Base-by-base conservation (phyloP, 495 filamentous ascomycete genomes). In the Hyaloscypha hepaticicola region DNA sequence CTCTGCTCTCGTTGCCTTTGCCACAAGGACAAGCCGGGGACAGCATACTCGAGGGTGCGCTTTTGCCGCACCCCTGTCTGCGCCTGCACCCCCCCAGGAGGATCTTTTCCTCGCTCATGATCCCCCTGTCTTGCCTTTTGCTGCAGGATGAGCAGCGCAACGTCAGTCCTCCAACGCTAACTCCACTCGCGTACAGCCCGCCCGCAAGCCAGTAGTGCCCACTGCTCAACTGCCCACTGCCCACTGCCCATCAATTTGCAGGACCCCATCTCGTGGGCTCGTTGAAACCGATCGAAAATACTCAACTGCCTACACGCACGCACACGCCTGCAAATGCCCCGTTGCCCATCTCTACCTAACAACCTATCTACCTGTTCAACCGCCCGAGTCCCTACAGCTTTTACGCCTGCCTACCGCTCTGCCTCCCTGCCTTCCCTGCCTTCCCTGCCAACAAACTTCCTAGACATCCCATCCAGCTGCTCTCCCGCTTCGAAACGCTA, bases 181-280 rank as follows among this genome's bases (percentile, higher is more conserved):
- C 25, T 21, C 25, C 38, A 61, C 53, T 48, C 59, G 59, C 53
- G 25, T 48, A 52, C 14, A 61, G 49, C 48, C 59, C 41, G 28
- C 56, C 31, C 33, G 9, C 28, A 28, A 14, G 38, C 38, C 38
- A 45, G 38, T 27, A 45, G 38, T 45, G 38, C 38, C 58, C 21
- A 2, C 4, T 26, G 5, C 25, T 60, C 31, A 21, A n/a, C n/a
- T n/a, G n/a, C n/a, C n/a, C 24, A 45, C 24, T 34, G 21, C 24
- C 58, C 58, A 61, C 11, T 61, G 49, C 53, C 12, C 28, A 34
- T 25, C 33, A 61, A 24, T 25, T 27, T 14, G 33, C 58, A 58
- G n/a, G 64, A 52, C 64, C n/a, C 64, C 64, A 62, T 66, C 64
- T 48, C 51, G 29, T 58, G 64, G 64, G 58, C 55, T 66, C 38